Evolutionary conservation across 2,329 filamentous ascomycete species (phyloP).

Genomic region (Pleoardoris graminearum): DNA sequence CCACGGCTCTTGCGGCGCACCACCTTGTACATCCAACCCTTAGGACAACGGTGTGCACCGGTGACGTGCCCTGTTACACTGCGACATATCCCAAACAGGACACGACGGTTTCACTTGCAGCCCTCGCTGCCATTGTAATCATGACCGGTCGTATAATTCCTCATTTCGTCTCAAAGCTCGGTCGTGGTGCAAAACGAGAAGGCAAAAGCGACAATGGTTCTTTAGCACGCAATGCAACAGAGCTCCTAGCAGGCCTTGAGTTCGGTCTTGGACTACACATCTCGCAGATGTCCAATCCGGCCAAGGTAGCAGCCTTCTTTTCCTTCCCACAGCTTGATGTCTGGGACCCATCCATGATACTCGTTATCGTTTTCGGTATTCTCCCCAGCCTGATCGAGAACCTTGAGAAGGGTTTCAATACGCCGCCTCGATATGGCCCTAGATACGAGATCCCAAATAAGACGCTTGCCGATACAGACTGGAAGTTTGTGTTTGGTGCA

Average conservation of each 20-base stretch:
- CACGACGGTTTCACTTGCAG: constrained; percentile 38
- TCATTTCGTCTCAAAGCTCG: constrained; percentile 18
- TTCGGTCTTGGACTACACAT: constrained; percentile 58
- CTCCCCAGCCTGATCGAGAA: constrained; percentile 50
- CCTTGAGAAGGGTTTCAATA: constrained; percentile 25
- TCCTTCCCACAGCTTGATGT: constrained; percentile 46
- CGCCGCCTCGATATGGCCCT: constrained; percentile 48
- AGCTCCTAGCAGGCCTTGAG: constrained; percentile 53
- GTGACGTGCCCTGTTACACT: constrained; percentile 51
- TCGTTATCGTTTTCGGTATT: constrained; percentile 56
- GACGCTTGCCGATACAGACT: constrained; percentile 53
- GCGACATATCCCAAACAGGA: constrained; percentile 47
- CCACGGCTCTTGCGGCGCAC: constrained; percentile 37
- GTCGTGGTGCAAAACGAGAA: background rate
- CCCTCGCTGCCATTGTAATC: constrained; percentile 38
- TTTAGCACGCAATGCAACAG: constrained; percentile 43
- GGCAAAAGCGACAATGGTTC: constrained; percentile 13
- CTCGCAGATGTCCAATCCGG: constrained; percentile 55
- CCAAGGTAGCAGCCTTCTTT: constrained; percentile 57
- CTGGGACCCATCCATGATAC: constrained; percentile 56
- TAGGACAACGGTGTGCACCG: constrained; percentile 43
- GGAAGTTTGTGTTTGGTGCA: constrained; percentile 53
- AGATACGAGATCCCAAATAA: constrained; percentile 51
- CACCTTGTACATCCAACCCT: constrained; percentile 49
- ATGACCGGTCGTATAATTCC: constrained; percentile 29